Percentiles rank a stretch among this genome's conserved stretches.
Conservation (phyloP, 2,329 filamentous ascomycete species). For the Monosporascus sp. region DNA sequence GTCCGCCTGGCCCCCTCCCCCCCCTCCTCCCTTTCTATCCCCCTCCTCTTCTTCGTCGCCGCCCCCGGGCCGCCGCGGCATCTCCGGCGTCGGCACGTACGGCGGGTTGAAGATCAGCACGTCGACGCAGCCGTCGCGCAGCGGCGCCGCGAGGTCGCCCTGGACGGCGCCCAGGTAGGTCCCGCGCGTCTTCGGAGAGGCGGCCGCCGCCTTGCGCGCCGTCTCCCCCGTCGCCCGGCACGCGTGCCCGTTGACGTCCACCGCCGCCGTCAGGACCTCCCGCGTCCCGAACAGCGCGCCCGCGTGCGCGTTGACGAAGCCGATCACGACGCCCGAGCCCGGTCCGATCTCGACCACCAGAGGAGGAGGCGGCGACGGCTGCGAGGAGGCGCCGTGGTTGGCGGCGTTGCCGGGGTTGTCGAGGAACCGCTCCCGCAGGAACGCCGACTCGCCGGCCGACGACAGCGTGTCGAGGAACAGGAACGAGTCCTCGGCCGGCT, state of each 20-base stretch:
- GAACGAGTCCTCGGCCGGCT: conserved; percentile 94
- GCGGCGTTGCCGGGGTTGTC: conserved; percentile 6
- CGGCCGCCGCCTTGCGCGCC: conserved; percentile 42
- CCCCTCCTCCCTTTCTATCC: conserved; percentile 20
- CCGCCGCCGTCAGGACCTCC: conserved; percentile 66
- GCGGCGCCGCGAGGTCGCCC: conserved; percentile 63
- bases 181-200: conserved; percentile 32
- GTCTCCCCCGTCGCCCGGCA: conserved; percentile 72
- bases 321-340: conserved; percentile 90
- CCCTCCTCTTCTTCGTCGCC: conserved; percentile 21
- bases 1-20: conserved; percentile 18
- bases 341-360: conserved; percentile 82
- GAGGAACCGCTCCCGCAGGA: conserved; percentile 61
- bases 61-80: conserved; percentile 53
- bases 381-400: conserved; percentile 5
- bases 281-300: conserved; percentile 65
- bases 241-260: conserved; percentile 83
- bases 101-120: conserved; percentile 95
- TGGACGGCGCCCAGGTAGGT: conserved; percentile 62
- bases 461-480: conserved; percentile 90
- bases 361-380: conserved; percentile 38
- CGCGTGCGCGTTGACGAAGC: conserved; percentile 77
- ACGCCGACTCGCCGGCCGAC: conserved; percentile 60
- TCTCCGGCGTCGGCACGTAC: conserved; percentile 80
- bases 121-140: conserved; percentile 62